Evolutionary conservation across 1,284 basidiomycete genomes (phyloP).

Genomic region (Ganoderma resinaceum): DNA sequence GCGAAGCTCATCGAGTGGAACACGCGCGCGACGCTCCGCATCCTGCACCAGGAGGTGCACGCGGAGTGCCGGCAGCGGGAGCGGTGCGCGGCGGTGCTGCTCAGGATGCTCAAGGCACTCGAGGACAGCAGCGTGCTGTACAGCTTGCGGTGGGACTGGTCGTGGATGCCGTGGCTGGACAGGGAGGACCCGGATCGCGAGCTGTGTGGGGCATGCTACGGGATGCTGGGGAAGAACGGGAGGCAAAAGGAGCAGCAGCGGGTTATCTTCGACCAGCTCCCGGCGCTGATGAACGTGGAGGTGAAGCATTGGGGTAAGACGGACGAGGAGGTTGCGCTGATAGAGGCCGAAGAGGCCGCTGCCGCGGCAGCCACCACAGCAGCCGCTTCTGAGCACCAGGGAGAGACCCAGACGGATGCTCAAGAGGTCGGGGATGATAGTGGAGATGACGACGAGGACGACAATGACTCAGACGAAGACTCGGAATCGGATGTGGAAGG

Average conservation of each 20-base stretch:
- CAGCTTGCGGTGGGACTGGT: conserved; percentile 2
- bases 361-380: background rate
- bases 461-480: background rate
- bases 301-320: conserved; percentile 10
- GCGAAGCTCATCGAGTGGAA: conserved; percentile 17
- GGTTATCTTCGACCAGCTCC: conserved; percentile 10
- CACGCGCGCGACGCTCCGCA: background rate
- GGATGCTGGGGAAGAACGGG: conserved; percentile 8
- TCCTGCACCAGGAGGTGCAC: background rate
- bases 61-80: background rate
- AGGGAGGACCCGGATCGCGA: conserved; percentile 8
- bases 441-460: background rate
- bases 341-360: background rate
- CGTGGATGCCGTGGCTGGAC: conserved; percentile 16
- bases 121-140: background rate
- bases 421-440: background rate
- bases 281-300: conserved; percentile 14
- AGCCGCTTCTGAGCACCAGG: background rate
- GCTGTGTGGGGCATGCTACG: conserved; percentile 16
- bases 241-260: conserved; percentile 15
- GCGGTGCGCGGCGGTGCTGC: conserved; percentile 4
- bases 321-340: background rate
- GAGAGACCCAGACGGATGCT: background rate
- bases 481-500: background rate
- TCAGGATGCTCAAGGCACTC: conserved; percentile 24